Percentiles rank a stretch among this genome's conserved stretches.
phyloP scores from a whole-genome alignment of 2,329 filamentous ascomycete species.

The Diaporthe ampelina region DNA sequence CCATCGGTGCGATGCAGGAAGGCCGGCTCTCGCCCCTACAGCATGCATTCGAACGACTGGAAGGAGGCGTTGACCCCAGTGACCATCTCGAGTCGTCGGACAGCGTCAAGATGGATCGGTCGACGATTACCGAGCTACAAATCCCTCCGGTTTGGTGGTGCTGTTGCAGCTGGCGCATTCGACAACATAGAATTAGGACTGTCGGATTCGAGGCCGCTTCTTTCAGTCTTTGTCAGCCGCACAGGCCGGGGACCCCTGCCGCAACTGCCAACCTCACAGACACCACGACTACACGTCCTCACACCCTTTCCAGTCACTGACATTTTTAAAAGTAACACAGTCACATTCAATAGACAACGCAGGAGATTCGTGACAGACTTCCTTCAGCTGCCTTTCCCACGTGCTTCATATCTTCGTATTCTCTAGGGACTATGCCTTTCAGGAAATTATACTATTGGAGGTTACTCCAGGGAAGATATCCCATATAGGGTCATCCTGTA shows the following conservation, averaged over 20 bases:
- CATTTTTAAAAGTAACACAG: background rate
- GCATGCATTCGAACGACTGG: conserved; percentile 41
- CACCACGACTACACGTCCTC: background rate
- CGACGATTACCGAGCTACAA: conserved; percentile 11
- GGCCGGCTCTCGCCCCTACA: conserved; percentile 37
- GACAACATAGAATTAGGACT: background rate
- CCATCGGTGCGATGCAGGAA: conserved; percentile 40
- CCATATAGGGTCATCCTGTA: no score
- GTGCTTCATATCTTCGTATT: no score
- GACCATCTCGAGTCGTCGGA: conserved; percentile 39
- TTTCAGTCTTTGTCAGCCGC: conserved; percentile 29
- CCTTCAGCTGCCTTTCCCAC: no score
- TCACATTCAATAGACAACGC: no score
- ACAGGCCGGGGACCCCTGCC: background rate
- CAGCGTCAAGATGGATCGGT: conserved; percentile 21
- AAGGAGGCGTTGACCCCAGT: conserved; percentile 36
- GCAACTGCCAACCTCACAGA: background rate
- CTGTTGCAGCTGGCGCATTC: background rate
- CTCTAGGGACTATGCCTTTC: no score
- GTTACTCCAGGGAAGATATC: no score
- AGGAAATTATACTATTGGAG: no score
- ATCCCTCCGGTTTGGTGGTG: conserved; percentile 9
- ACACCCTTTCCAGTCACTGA: no score
- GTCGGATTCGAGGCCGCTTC: conserved; percentile 21
- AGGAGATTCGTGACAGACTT: no score